A percentile compares a stretch with the other conserved stretches of the same genome.
phyloP scores from a whole-genome alignment of 192 early-diverging fungal genomes.

The Coemansia sp. region DNA sequence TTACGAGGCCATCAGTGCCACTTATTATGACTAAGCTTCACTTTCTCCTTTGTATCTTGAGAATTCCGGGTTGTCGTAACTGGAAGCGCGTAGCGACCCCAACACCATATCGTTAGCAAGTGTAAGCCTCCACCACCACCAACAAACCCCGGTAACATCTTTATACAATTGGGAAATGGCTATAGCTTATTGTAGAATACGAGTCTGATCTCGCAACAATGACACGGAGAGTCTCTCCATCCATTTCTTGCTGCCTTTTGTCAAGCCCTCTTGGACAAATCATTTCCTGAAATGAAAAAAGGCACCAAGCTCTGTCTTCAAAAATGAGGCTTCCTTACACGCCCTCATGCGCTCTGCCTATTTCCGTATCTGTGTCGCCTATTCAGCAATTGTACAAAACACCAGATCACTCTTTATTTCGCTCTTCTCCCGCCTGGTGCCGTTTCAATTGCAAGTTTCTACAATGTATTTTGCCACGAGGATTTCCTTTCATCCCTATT shows the following conservation, averaged over 20 bases:
- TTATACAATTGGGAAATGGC: not conserved
- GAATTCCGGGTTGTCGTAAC: not conserved
- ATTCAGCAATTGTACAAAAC: conserved; percentile 9
- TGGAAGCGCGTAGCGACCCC: not conserved
- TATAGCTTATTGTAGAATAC: conserved; percentile 1
- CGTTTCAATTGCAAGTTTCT: conserved; percentile 3
- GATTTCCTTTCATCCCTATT: not conserved
- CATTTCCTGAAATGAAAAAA: not conserved
- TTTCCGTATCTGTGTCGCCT: not conserved
- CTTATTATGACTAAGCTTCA: no score
- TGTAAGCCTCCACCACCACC: not conserved
- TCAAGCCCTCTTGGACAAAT: not conserved
- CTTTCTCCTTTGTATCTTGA: not conserved
- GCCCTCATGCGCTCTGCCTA: not conserved
- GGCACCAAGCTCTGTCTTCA: not conserved
- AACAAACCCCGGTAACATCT: not conserved
- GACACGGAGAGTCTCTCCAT: not conserved
- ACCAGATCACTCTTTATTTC: not conserved
- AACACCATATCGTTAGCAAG: not conserved
- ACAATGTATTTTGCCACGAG: conserved; percentile 8
- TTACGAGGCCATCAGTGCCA: no score
- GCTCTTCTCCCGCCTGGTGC: not conserved
- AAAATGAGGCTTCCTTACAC: not conserved
- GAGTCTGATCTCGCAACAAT: not conserved
- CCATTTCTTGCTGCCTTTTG: not conserved